Base-by-base conservation (phyloP, 768 basidiomycete species). In the Naganishia kalamii region DNA sequence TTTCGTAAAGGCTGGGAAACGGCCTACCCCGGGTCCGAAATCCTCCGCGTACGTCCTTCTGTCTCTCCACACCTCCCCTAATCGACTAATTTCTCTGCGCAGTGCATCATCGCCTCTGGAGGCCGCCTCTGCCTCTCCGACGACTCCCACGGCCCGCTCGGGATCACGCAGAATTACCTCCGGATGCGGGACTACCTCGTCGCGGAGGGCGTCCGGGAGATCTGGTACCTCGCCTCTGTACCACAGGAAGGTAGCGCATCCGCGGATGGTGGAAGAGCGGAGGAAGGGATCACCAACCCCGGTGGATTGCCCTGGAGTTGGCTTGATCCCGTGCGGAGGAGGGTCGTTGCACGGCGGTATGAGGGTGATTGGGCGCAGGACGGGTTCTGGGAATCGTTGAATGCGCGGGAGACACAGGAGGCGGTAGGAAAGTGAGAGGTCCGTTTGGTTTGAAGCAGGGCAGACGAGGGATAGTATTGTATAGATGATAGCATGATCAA, bases 141-240 rank as follows among this genome's bases (percentile, higher is more conserved):
- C 75, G 96, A 98, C 79, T 93, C 92, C 60, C 96, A 99, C 72
- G 92, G 90, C 0, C 88, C 91, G 1, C 84, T 85, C 32, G 85
- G 85, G 10, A 92, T 98, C 61, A 92, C 92, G 0, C 81, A 91
- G 65, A 91, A 97, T 77, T 99, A 97, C 71, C 72, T 80, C 62
- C 81, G 83, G 21, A 77, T 88, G 67, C 81, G 80, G 50, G 80
- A 81, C 12, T 98, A 97, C 77, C 80, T 92, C 30, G 79, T 80
- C 49, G 79, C 79, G 2, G 74, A 83, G n/a, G 84, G 83, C 4
- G 82, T 96, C 30, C 70, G 78, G 11, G 85, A 78, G 29, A 66
- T 82, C 11, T 81, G 79, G 75, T 75, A 76, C 40, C 74, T 81
- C 4, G 72, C 69, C 3, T 32, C 4, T 62, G 49, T 4, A n/a